phyloP scores from a whole-genome alignment of 1,284 basidiomycete species.

The Cutaneotrichosporon sp. region DNA sequence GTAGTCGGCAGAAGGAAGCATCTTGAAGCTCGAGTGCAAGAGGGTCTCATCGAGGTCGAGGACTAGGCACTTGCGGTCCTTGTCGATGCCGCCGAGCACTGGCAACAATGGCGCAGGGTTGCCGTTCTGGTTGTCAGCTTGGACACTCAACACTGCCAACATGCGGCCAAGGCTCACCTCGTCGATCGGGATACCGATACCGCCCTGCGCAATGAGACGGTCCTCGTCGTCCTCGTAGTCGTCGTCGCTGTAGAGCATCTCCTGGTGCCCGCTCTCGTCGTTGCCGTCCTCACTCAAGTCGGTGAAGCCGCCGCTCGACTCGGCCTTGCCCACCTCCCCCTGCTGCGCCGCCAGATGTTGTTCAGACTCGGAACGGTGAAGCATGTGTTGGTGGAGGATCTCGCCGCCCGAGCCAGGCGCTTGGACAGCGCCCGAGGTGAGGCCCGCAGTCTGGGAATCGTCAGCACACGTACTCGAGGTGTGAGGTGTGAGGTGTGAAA shows the following conservation, averaged over 20 bases:
- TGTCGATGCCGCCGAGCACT: conserved; percentile 69
- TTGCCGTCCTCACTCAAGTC: conserved; percentile 45
- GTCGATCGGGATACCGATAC: conserved; percentile 77
- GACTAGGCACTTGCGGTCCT: conserved; percentile 86
- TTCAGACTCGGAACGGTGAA: conserved; percentile 40
- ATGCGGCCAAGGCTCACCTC: conserved; percentile 58
- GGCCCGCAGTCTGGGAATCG: conserved; percentile 62
- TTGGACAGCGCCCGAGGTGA: conserved; percentile 69
- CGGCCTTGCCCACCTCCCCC: conserved; percentile 21
- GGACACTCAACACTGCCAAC: neutral
- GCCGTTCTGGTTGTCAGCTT: conserved; percentile 65
- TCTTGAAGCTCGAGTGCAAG: conserved; percentile 93
- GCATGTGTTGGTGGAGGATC: conserved; percentile 35
- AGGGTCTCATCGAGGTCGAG: conserved; percentile 95
- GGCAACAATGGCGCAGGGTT: conserved; percentile 79
- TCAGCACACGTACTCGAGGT: neutral
- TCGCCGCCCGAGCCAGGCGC: conserved; percentile 65
- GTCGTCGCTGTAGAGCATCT: conserved; percentile 55
- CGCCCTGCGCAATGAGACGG: conserved; percentile 73
- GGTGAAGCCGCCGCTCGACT: conserved; percentile 42
- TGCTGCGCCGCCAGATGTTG: conserved; percentile 15
- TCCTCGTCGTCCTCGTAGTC: conserved; percentile 72
- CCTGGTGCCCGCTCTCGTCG: conserved; percentile 56
- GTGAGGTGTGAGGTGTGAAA: too few relatives aligned
- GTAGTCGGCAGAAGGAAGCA: conserved; percentile 94